Evolutionary conservation across 805 yeast species (phyloP), one percentile per base, ranked within the genome.

Genomic region (Saccharomyces jurei): DNA sequence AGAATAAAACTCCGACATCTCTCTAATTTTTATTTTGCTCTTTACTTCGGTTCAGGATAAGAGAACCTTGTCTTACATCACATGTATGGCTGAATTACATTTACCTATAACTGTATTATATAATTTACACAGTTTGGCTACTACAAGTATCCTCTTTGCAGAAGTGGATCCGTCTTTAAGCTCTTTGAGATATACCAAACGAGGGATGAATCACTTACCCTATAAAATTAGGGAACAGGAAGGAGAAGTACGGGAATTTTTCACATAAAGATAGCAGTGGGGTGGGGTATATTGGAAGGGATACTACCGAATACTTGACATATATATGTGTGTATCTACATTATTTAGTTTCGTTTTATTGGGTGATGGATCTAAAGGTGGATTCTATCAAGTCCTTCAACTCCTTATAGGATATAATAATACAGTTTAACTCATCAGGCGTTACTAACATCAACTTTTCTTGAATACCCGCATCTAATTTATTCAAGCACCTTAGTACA

Each of bases 401-500:
- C 70, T 90, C 96, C 71, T 86, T 87, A 69, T 86, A 94, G 62
- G 91, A 82, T 53, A 89, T 86, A 46, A 94, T 84, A 57, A 94
- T 74, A 68, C 97, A 90, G 48, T 82, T 85, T 74, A 83, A 84
- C 66, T 89, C 96, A 68, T 91, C 96, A 10, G 86, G 80, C 32
- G 94, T 84, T 0, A 89, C 89, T 52, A 94, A 77, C 67, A 91
- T 73, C 14, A 94, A 71, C 60, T 81, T 83, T 70, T 94, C 99
- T 51, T 88, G 90, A 32, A 86, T 78, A 1, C 97, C 98, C 5
- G 92, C 95, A 66, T 94, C 99, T 59, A 94, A 74, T 70, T 92
- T 94, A 71, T 92, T 92, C 63, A 94, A 74, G 62, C 86, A 81
- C 50, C 81, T 75, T 56, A 94, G 73, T 5, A 90, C 91, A 67